phyloP scores from a whole-genome alignment of 352 stramenopile species.

The Blastocystis sp. region DNA sequence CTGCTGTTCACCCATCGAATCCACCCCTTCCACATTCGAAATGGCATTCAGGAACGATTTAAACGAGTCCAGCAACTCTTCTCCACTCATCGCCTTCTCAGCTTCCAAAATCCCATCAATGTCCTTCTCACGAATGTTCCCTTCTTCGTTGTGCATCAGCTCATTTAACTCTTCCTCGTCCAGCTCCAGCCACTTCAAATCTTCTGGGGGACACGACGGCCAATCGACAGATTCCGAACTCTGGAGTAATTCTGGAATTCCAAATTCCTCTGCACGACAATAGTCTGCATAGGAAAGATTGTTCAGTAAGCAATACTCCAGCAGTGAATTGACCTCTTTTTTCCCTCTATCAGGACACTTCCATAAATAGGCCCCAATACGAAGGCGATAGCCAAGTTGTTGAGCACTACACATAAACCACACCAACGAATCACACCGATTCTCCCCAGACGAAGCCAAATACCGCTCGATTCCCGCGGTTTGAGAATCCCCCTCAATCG shows the following conservation, averaged over 20 bases:
- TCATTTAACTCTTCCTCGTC: background rate
- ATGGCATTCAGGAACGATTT: background rate
- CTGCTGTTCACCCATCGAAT: background rate
- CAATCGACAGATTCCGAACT: background rate
- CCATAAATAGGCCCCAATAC: slow-evolving; percentile 13
- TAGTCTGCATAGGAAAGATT: background rate
- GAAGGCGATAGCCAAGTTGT: background rate
- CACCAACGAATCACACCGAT: background rate
- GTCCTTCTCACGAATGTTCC: slow-evolving; percentile 23
- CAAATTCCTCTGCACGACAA: background rate
- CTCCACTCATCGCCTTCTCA: background rate
- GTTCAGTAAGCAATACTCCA: background rate
- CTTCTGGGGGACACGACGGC: background rate
- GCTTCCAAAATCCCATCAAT: background rate
- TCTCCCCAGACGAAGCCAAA: background rate
- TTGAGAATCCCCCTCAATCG: background rate
- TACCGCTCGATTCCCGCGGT: background rate
- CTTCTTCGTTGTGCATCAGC: background rate
- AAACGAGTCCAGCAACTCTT: slow-evolving; percentile 4
- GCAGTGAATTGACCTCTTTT: background rate
- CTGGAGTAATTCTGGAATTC: background rate
- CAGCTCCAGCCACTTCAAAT: background rate
- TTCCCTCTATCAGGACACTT: background rate
- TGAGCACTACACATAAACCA: background rate
- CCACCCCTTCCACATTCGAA: slow-evolving; percentile 29